These are phyloP conservation scores for Galerina marginata DNA, from an alignment of 768 basidiomycete genomes.

Conservation along the genomic window DNA sequence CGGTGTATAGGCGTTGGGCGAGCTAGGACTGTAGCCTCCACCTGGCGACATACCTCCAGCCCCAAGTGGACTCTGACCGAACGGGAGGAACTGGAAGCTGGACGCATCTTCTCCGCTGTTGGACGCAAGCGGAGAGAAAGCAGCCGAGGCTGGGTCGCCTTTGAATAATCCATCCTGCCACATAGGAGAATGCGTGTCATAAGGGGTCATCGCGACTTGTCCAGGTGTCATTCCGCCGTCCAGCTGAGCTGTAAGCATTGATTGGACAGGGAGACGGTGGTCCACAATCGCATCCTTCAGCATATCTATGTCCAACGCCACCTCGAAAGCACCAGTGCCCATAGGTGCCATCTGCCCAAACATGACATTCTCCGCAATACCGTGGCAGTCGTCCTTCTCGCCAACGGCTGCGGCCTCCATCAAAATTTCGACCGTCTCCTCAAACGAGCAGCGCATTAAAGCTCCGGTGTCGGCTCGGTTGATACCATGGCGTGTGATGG, in stretches of 20 bases:
- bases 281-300: slow-evolving; percentile 98
- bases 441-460: slow-evolving; percentile 98
- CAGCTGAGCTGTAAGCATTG: slow-evolving; percentile 75
- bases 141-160: slow-evolving; percentile 83
- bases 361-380: slow-evolving; percentile 98
- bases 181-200: slow-evolving; percentile 88
- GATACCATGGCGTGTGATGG: slow-evolving; percentile 99
- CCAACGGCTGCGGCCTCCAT: slow-evolving; percentile 99
- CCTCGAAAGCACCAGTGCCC: slow-evolving; percentile 97
- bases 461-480: slow-evolving; percentile 99
- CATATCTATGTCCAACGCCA: slow-evolving; percentile 97
- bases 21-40: slow-evolving; percentile 89
- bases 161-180: slow-evolving; percentile 80
- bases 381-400: slow-evolving; percentile 97
- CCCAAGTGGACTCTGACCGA: slow-evolving; percentile 85
- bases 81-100: slow-evolving; percentile 73
- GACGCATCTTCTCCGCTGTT: slow-evolving; percentile 85
- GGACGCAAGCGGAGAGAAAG: slow-evolving; percentile 94
- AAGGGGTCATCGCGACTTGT: slow-evolving; percentile 95
- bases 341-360: slow-evolving; percentile 99
- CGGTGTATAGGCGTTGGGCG: slow-evolving; percentile 87
- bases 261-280: slow-evolving; percentile 87
- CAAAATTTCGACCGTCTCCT: slow-evolving; percentile 98
- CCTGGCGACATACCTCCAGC: slow-evolving; percentile 90
- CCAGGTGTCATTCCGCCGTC: slow-evolving; percentile 93